Base-by-base conservation (phyloP, 2,329 filamentous ascomycete genomes). In the Corynespora cassiicola region DNA sequence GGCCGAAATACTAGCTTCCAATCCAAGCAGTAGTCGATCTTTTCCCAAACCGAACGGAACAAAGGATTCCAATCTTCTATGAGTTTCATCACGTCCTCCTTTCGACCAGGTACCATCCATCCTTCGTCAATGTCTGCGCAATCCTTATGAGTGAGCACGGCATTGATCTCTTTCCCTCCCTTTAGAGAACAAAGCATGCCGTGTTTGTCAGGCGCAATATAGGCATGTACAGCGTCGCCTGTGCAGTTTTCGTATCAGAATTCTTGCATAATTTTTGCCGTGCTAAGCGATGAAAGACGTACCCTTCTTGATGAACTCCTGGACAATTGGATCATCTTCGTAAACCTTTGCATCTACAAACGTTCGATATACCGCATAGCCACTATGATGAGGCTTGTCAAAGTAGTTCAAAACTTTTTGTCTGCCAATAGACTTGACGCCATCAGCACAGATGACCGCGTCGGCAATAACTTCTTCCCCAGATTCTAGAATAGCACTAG, bases 1-100 rank as follows among this genome's bases (percentile, higher is more conserved):
- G 76, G 71, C 32, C 74, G 65, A 40, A 74, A 76, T 41, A 73
- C 74, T 22, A 77, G 72, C 45, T 75, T 75, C 74, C 74, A 78
- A 52, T 76, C 73, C 5, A 77, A 59, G 19, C 70, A 69, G 4
- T 63, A 54, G 6, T 65, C 59, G 6, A 69, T 76, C 45, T 71
- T 70, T 18, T 66, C 62, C 12, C 77, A 68, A 1, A 74, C 71
- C 1, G 70, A 68, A 18, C 63, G 66, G 36, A 75, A 73, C 16
- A 65, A 60, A 0, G 72, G 73, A 50, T 76, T 73, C 35, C 74
- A 61, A 30, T 64, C 57, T 9, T 34, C 11, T 18, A 39, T 12
- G 10, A 9, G n/a, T 15, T 12, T 9, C 7, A 39, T n/a, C 6
- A 32, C 20, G 14, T 39, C 29, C 19, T 12, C 1, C 1, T 12